These are phyloP conservation scores for Rhizopus stolonifer DNA, from an alignment of 371 early-diverging fungal species.

Conservation along the genomic window DNA sequence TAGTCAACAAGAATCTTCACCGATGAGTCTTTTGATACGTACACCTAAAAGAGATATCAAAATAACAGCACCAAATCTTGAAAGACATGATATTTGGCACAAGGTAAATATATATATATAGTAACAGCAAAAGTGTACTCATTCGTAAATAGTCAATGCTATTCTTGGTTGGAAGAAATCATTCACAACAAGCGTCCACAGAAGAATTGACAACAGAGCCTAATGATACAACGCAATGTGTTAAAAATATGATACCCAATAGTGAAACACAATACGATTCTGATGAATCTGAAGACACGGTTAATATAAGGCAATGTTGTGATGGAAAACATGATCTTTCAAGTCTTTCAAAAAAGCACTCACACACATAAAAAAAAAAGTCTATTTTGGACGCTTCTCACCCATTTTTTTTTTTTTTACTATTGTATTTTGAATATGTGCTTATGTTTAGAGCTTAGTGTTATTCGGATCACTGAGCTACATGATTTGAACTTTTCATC, in stretches of 20 bases:
- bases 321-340: slow-evolving; percentile 43
- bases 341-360: slow-evolving; percentile 18
- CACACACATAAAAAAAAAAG: slow-evolving; percentile 1
- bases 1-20: slow-evolving; percentile 40
- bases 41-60: slow-evolving; percentile 70
- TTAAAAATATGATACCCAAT: slow-evolving; percentile 2
- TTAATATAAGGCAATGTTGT: slow-evolving; percentile 40
- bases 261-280: slow-evolving; percentile 24
- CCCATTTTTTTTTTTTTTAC: too few species aligned
- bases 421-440: too few species aligned
- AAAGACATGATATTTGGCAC: slow-evolving; percentile 71
- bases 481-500: too few species aligned
- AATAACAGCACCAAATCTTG: slow-evolving; percentile 64
- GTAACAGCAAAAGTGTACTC: background rate
- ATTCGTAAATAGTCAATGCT: slow-evolving; percentile 25
- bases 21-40: slow-evolving; percentile 61
- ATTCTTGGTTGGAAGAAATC: slow-evolving; percentile 26
- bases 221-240: background rate
- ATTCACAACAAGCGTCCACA: slow-evolving; percentile 2
- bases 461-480: too few species aligned
- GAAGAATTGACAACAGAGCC: slow-evolving; percentile 9
- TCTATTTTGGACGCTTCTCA: too few species aligned
- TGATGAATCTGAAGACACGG: slow-evolving; percentile 35
- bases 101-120: slow-evolving; percentile 22
- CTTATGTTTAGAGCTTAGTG: too few species aligned